Percentiles rank a stretch among this genome's conserved stretches.
These are phyloP conservation scores for Heliamphora pulchella DNA, from an alignment of 179 eudicot species.

Conservation along the genomic window DNA sequence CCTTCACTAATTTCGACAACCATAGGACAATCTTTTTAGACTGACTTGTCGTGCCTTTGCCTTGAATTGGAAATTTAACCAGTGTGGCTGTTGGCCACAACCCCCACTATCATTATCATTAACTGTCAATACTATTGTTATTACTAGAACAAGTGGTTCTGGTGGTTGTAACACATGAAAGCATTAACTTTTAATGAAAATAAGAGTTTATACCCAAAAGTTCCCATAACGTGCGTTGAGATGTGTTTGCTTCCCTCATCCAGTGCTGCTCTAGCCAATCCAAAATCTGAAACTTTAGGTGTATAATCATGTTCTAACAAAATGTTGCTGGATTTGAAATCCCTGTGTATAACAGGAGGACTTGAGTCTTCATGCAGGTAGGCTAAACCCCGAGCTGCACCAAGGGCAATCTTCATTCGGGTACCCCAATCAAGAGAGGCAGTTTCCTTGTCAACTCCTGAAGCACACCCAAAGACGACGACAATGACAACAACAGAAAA, in stretches of 20 bases:
- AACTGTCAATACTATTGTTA: background rate
- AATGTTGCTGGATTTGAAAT: constrained; percentile 95
- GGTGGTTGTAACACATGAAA: background rate
- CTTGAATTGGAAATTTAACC: too few species aligned
- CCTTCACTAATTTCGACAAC: too few species aligned
- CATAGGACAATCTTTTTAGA: too few species aligned
- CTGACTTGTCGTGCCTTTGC: too few species aligned
- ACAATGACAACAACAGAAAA: background rate
- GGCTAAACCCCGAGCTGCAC: constrained; percentile 92
- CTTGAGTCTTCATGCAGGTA: constrained; percentile 96
- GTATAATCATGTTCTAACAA: constrained; percentile 85
- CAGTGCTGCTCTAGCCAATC: constrained; percentile 75
- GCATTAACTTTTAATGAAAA: background rate
- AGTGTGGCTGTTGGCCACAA: too few species aligned
- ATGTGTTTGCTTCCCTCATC: constrained; percentile 64
- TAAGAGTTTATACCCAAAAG: constrained; percentile 68
- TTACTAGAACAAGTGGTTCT: too few species aligned
- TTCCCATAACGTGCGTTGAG: constrained; percentile 94
- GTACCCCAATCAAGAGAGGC: constrained; percentile 80
- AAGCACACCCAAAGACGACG: background rate
- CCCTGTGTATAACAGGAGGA: constrained; percentile 94
- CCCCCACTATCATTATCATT: too few species aligned
- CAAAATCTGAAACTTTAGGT: constrained; percentile 95
- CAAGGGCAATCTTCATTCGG: constrained; percentile 86
- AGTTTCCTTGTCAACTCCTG: constrained; percentile 62